Percentiles rank a stretch among this genome's conserved stretches.
Evolutionary conservation across 768 basidiomycete species (phyloP).

Genomic region (Macrocybe gigantea): DNA sequence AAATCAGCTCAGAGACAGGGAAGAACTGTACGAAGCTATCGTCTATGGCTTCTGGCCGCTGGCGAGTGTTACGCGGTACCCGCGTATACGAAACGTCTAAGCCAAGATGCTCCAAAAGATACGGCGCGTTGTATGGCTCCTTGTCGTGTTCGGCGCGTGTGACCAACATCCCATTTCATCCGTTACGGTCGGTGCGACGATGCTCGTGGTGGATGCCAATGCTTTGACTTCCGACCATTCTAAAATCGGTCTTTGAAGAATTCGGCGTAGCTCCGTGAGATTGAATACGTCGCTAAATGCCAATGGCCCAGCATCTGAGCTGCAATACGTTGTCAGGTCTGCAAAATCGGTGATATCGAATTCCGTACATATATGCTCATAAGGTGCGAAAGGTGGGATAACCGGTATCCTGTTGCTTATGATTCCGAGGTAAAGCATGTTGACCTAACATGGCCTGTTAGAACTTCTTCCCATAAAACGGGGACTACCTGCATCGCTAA

Average conservation of each 20-base stretch:
- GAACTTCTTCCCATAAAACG: background rate
- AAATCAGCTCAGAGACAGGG: constrained; percentile 23
- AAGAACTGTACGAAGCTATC: constrained; percentile 22
- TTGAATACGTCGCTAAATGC: constrained; percentile 41
- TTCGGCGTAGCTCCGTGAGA: constrained; percentile 27
- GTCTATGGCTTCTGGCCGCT: constrained; percentile 11
- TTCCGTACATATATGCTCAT: constrained; percentile 29
- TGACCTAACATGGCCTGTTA: constrained; percentile 23
- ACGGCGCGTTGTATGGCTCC: constrained; percentile 18
- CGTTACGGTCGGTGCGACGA: constrained; percentile 6
- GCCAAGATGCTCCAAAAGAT: constrained; percentile 23
- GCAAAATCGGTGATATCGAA: background rate
- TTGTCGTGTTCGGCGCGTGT: constrained; percentile 16
- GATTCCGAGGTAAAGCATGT: constrained; percentile 42
- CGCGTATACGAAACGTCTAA: constrained; percentile 31
- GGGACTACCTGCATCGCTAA: constrained; percentile 21
- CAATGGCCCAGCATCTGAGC: constrained; percentile 25
- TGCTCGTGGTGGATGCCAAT: constrained; percentile 13
- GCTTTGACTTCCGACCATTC: constrained; percentile 47
- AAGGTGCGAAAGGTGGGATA: constrained; percentile 40
- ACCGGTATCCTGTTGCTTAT: constrained; percentile 41
- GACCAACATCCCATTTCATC: constrained; percentile 27
- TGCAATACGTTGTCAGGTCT: constrained; percentile 7
- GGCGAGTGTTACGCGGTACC: constrained; percentile 18
- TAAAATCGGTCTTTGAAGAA: constrained; percentile 32